phyloP scores from a whole-genome alignment of 768 basidiomycete species.

The Podaxis sp. region DNA sequence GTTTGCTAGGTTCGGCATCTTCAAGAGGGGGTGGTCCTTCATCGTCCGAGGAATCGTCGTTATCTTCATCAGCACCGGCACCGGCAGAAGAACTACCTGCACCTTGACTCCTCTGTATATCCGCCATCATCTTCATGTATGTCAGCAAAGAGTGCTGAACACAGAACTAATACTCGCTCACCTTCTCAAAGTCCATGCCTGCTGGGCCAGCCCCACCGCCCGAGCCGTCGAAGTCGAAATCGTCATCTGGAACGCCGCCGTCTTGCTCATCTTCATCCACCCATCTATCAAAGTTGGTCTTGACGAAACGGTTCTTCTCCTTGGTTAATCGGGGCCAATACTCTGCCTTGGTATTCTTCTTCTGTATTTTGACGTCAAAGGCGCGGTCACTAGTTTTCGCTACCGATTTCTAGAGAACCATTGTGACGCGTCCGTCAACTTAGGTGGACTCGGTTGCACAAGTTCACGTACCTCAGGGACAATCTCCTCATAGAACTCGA shows the following conservation, averaged over 20 bases:
- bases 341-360: slow-evolving; percentile 73
- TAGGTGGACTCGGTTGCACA: not conserved
- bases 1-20: slow-evolving; percentile 51
- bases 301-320: slow-evolving; percentile 81
- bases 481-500: slow-evolving; percentile 77
- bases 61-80: slow-evolving; percentile 34
- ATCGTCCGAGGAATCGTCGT: slow-evolving; percentile 50
- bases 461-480: slow-evolving; percentile 62
- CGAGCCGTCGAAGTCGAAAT: slow-evolving; percentile 44
- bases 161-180: slow-evolving; percentile 23
- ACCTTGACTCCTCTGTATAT: slow-evolving; percentile 36
- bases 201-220: slow-evolving; percentile 23
- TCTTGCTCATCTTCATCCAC: slow-evolving; percentile 98
- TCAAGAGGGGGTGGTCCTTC: slow-evolving; percentile 84
- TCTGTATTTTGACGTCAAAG: slow-evolving; percentile 69
- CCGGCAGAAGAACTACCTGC: slow-evolving; percentile 24
- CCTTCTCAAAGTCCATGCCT: slow-evolving; percentile 67
- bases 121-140: slow-evolving; percentile 47
- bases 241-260: slow-evolving; percentile 52
- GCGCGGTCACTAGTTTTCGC: slow-evolving; percentile 67
- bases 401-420: slow-evolving; percentile 47
- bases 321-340: slow-evolving; percentile 95
- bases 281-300: slow-evolving; percentile 96
- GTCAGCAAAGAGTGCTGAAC: not conserved
- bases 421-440: not conserved